Percentiles rank a stretch among this genome's conserved stretches.
Conservation (phyloP, 2,329 filamentous ascomycete species). For the Sarocladium brachiariae region DNA sequence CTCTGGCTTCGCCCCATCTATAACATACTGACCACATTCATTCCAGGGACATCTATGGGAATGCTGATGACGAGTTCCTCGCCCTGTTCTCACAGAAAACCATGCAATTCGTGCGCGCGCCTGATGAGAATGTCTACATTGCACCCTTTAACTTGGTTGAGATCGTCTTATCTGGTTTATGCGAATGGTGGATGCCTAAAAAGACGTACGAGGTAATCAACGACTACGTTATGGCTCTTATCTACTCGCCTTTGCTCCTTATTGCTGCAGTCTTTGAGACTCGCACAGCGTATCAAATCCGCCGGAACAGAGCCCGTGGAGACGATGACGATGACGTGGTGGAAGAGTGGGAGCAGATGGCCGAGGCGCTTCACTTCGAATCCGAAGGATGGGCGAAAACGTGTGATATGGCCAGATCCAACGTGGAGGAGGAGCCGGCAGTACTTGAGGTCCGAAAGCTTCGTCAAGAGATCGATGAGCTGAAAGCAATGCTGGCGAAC, state of each 20-base stretch:
- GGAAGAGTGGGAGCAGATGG: constrained; percentile 90
- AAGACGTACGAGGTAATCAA: constrained; percentile 72
- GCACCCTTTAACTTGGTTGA: constrained; percentile 93
- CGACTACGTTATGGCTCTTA: constrained; percentile 75
- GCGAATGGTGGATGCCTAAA: constrained; percentile 94
- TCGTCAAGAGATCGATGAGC: constrained; percentile 48
- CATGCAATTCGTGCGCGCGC: constrained; percentile 92
- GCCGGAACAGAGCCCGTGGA: constrained; percentile 66
- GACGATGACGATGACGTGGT: constrained; percentile 84
- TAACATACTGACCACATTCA: background rate
- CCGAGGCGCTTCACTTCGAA: constrained; percentile 68
- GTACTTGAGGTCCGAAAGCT: constrained; percentile 61
- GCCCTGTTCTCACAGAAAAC: constrained; percentile 91
- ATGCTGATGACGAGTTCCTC: constrained; percentile 92
- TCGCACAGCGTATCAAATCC: constrained; percentile 58
- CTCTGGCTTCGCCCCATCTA: background rate
- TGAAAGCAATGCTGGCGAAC: constrained; percentile 42
- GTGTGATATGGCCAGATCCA: constrained; percentile 68
- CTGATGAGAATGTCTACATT: constrained; percentile 97
- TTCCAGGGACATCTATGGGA: constrained; percentile 73
- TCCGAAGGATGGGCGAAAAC: constrained; percentile 78
- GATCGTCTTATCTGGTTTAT: constrained; percentile 67
- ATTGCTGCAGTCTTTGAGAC: constrained; percentile 69
- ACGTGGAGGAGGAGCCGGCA: constrained; percentile 72
- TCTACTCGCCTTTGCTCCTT: constrained; percentile 80